Conservation (phyloP, 768 basidiomycete species). For the Psilocybe tampanensis region DNA sequence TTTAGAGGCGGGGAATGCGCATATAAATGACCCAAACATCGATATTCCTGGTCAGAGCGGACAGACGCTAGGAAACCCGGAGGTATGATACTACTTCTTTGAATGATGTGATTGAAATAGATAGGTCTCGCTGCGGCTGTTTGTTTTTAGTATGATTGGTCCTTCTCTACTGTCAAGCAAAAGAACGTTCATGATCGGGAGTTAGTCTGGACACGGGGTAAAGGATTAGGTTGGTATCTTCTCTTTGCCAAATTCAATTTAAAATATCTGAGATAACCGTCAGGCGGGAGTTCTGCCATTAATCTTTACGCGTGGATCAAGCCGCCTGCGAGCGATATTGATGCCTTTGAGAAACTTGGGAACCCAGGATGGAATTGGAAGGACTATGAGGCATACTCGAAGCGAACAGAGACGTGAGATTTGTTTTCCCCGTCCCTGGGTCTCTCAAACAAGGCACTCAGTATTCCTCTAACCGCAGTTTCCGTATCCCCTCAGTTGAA, state of each 20-base stretch:
- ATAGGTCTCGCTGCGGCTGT: too few relatives aligned
- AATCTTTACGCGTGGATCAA: slow-evolving; percentile 42
- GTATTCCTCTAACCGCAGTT: slow-evolving; percentile 20
- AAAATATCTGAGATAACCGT: too few relatives aligned
- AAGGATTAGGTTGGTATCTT: slow-evolving; percentile 28
- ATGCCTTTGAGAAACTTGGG: slow-evolving; percentile 49
- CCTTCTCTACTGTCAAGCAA: slow-evolving; percentile 32
- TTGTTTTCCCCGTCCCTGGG: neutral
- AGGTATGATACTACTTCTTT: too few relatives aligned
- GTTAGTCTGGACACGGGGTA: slow-evolving; percentile 31
- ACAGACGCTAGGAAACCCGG: neutral
- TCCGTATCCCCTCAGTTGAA: slow-evolving; percentile 30
- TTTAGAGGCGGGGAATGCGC: slow-evolving; percentile 12
- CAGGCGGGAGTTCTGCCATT: slow-evolving; percentile 46
- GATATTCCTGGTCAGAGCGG: neutral
- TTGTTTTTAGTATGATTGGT: slow-evolving; percentile 37
- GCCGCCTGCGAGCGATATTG: slow-evolving; percentile 30
- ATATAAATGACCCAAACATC: neutral
- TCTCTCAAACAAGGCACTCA: neutral
- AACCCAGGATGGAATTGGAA: slow-evolving; percentile 60
- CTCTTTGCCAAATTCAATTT: neutral
- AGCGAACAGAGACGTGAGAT: slow-evolving; percentile 38
- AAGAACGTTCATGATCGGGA: slow-evolving; percentile 26
- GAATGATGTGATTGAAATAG: too few relatives aligned
- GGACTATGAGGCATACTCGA: slow-evolving; percentile 38